Conservation (phyloP, 768 basidiomycete species). For the Rhodosporidiobolus sp. region DNA sequence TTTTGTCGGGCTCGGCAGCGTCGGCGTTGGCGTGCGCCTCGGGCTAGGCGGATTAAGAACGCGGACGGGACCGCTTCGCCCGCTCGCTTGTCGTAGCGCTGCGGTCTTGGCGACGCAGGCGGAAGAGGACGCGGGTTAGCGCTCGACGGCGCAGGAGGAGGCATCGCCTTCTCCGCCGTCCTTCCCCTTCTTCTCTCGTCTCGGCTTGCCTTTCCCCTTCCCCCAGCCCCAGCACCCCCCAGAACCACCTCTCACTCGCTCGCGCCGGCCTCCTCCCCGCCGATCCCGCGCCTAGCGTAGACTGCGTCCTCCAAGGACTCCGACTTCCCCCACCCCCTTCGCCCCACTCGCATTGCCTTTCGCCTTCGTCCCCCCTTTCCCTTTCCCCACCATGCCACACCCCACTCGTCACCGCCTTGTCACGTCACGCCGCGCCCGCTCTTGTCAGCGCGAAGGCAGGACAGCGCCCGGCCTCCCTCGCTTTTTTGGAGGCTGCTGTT, state of each 20-base stretch:
- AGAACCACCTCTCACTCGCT: constrained; percentile 1
- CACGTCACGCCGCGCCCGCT: neutral
- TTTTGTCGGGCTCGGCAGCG: constrained; percentile 12
- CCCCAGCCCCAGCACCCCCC: neutral
- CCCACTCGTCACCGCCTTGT: neutral
- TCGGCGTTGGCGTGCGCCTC: neutral
- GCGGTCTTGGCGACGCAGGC: too few relatives aligned
- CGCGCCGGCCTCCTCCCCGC: neutral
- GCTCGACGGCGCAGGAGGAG: too few relatives aligned
- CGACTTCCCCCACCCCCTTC: neutral
- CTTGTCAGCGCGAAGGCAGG: too few relatives aligned
- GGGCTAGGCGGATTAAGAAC: too few relatives aligned
- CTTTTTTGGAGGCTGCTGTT: neutral
- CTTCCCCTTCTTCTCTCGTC: neutral
- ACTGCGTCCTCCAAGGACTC: constrained; percentile 31
- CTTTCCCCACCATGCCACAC: neutral
- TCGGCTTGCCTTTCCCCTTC: neutral
- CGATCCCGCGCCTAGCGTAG: constrained; percentile 4
- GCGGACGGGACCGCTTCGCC: neutral
- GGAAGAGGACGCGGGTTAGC: too few relatives aligned
- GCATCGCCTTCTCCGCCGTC: too few relatives aligned
- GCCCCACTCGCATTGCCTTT: too few relatives aligned
- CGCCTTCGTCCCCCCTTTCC: too few relatives aligned
- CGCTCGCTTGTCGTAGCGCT: neutral
- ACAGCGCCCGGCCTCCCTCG: neutral